Evolutionary conservation across 139 green algal genomes (phyloP), one percentile per base, ranked within the genome.

Genomic region (Coccomyxa sp.): DNA sequence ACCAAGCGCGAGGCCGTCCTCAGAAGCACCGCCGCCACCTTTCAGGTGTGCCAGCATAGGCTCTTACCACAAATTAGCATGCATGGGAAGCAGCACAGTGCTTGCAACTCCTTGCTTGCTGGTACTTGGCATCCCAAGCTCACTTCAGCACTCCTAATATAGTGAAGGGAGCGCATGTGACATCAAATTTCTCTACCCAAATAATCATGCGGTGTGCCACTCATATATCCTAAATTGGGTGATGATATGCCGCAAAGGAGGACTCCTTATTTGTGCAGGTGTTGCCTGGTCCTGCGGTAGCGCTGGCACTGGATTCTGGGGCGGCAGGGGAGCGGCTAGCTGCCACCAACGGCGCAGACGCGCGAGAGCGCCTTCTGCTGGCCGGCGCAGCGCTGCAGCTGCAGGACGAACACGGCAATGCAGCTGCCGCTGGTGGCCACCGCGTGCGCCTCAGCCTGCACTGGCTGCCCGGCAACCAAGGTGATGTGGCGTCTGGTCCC

Each of bases 321-420:
- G 13, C 58, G 58, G 71, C 13, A 16, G 30, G 76, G 16, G 83
- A 88, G 67, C 81, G 84, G n/a, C 63, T 91, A 67, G 38, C 83
- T 0, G 85, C 79, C 76, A 90, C 86, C 51, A 94, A 92, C 67
- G 86, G 85, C 23, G 23, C 27, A 16, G 76, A 78, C 68, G 23
- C 13, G 18, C n/a, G 67, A 25, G 60, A 83, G 77, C 82, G 85
- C 17, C 58, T 85, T 13, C 59, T 95, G 78, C 84, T 95, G 57
- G 67, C 79, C 12, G 77, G 75, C 0, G 88, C 85, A 10, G 91
- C 81, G 18, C 79, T 88, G 32, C 92, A 95, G 86, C 86, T 95
- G 79, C 67, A 59, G 23, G 92, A 95, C 79, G 79, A 25, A 15
- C 79, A 85, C 58, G 89, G 84, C 81, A 95, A 95, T 59, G 82